Conservation (phyloP, 164 flowering plant genomes). For the Litsea cubeba region DNA sequence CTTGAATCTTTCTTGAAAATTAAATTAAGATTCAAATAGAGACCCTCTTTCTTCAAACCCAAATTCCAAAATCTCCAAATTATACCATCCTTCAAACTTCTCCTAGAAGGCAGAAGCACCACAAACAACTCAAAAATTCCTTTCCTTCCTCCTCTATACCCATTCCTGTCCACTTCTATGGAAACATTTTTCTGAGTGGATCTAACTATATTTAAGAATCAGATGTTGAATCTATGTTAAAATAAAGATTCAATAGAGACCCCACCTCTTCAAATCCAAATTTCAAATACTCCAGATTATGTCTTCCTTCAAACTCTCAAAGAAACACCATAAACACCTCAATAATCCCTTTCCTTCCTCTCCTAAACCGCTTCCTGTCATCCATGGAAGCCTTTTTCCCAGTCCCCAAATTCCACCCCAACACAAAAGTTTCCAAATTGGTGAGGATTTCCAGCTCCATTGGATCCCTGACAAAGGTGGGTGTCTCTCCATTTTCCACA, state of each 20-base stretch:
- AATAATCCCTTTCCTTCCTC: conserved; percentile 73
- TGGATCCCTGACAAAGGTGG: conserved; percentile 54
- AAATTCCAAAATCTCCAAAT: no score
- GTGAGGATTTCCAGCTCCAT: conserved; percentile 44
- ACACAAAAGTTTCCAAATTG: conserved; percentile 38
- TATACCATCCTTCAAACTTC: no score
- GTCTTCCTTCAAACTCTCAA: conserved; percentile 38
- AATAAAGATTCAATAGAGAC: neutral
- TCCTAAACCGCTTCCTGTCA: conserved; percentile 48
- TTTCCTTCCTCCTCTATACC: neutral
- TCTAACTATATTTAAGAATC: neutral
- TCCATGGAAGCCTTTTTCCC: conserved; percentile 42
- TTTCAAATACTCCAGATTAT: conserved; percentile 18
- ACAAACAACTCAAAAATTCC: neutral
- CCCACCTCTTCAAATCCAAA: neutral
- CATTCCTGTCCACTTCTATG: no score
- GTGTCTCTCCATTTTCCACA: conserved; percentile 47
- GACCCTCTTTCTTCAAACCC: no score
- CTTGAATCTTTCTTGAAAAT: no score
- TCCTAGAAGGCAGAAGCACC: neutral
- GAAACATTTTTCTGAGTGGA: neutral
- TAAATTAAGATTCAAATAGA: no score
- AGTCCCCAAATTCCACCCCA: conserved; percentile 30
- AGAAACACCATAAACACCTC: conserved; percentile 65
- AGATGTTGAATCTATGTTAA: neutral